Evolutionary conservation across 495 filamentous ascomycete genomes (phyloP).

Genomic region (Geoglossum glabrum): DNA sequence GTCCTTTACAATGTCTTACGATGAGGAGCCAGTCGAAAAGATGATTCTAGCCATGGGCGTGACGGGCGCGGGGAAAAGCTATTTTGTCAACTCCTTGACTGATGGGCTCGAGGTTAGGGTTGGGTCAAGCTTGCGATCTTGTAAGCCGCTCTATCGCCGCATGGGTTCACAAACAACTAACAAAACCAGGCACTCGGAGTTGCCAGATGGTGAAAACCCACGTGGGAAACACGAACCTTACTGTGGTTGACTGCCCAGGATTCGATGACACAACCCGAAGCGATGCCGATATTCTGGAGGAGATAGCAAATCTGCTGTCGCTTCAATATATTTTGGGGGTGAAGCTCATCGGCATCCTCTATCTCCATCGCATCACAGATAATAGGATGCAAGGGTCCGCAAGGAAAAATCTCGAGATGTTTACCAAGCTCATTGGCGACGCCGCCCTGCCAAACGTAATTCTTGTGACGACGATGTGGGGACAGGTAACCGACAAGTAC

Average conservation of each 20-base stretch:
- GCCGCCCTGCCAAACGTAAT: slow-evolving; percentile 14
- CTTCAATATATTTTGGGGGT: slow-evolving; percentile 12
- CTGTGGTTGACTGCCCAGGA: slow-evolving; percentile 8
- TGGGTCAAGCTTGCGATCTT: slow-evolving; percentile 13
- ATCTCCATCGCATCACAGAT: slow-evolving; percentile 22
- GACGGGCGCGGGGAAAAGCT: slow-evolving; percentile 22
- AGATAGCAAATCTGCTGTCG: slow-evolving; percentile 18
- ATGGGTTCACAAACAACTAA: background rate
- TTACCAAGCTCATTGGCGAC: slow-evolving; percentile 19
- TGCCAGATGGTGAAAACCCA: slow-evolving; percentile 7
- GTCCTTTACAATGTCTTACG: too few species aligned
- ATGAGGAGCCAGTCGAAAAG: too few species aligned
- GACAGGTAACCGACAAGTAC: slow-evolving; percentile 6
- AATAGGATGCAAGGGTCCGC: slow-evolving; percentile 16
- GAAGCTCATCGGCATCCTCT: slow-evolving; percentile 20
- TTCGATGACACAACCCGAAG: slow-evolving; percentile 8
- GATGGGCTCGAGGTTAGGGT: slow-evolving; percentile 7
- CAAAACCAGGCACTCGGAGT: slow-evolving; percentile 5
- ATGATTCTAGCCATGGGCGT: slow-evolving; percentile 19
- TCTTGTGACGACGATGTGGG: slow-evolving; percentile 24
- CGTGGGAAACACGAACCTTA: slow-evolving; percentile 7
- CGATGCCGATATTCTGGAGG: slow-evolving; percentile 18
- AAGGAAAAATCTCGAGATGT: slow-evolving; percentile 15
- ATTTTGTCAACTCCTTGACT: slow-evolving; percentile 18
- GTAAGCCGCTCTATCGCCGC: slow-evolving; percentile 8